Evolutionary conservation across 176 grass and related monocot species (phyloP).

Genomic region (Oryza rufipogon): DNA sequence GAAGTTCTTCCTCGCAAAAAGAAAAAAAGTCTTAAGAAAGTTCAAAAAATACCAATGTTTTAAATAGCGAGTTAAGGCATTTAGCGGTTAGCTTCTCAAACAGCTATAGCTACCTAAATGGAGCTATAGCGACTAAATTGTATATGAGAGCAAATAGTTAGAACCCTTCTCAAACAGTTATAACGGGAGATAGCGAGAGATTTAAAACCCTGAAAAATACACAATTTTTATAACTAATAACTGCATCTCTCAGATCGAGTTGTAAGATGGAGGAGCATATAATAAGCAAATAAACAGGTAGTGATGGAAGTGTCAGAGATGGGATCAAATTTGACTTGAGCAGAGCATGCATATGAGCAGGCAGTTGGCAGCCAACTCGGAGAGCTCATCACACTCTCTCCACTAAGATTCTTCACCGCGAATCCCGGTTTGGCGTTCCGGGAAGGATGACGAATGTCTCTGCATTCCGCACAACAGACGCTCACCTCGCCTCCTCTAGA

Average conservation of each 20-base stretch:
- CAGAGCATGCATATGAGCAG: background rate
- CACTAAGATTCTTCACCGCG: constrained; percentile 41
- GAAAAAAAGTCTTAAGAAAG: too few relatives aligned
- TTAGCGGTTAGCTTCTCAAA: too few relatives aligned
- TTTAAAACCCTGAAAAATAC: background rate
- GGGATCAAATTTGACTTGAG: background rate
- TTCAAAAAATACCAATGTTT: background rate
- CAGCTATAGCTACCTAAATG: too few relatives aligned
- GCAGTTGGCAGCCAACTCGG: background rate
- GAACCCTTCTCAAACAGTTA: too few relatives aligned
- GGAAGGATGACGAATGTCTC: constrained; percentile 39
- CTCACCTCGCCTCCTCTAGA: constrained; percentile 26
- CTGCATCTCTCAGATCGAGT: background rate
- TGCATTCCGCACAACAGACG: background rate
- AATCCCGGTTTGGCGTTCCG: constrained; percentile 25
- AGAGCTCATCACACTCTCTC: background rate
- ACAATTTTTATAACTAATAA: background rate
- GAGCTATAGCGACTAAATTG: too few relatives aligned
- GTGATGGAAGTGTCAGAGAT: constrained; percentile 3
- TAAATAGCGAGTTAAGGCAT: too few relatives aligned
- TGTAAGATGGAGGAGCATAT: background rate
- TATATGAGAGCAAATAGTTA: too few relatives aligned
- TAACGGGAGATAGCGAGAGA: too few relatives aligned
- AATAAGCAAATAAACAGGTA: constrained; percentile 4
- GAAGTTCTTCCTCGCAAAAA: too few relatives aligned